A percentile compares a stretch with the other conserved stretches of the same genome.
Conservation (phyloP, 495 filamentous ascomycete genomes). For the Tuber calosporum region DNA sequence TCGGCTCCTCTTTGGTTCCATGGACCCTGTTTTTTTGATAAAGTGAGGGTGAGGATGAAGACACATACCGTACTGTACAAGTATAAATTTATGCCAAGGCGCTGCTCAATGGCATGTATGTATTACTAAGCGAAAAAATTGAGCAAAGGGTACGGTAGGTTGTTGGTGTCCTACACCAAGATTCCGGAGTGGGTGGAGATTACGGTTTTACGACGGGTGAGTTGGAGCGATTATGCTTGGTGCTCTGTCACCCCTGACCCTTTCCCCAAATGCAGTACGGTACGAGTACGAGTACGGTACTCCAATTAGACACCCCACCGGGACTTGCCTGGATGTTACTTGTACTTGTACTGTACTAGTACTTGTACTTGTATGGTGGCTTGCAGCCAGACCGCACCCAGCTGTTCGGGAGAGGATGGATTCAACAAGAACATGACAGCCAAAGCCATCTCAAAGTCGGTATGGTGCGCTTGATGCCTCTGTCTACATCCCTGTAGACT, state of each 20-base stretch:
- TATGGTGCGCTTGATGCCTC: background rate
- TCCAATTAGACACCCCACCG: background rate
- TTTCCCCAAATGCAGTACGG: background rate
- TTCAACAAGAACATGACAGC: background rate
- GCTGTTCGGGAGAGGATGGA: background rate
- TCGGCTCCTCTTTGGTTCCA: too few species aligned
- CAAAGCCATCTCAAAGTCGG: background rate
- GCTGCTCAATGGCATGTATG: too few species aligned
- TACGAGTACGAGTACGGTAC: background rate
- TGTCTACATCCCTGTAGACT: background rate
- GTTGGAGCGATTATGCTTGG: background rate
- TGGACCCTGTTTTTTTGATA: too few species aligned
- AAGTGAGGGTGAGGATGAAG: too few species aligned
- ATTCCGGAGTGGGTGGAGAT: background rate
- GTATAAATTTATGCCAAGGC: too few species aligned
- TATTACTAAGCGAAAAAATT: too few species aligned
- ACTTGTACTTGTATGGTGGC: too few species aligned
- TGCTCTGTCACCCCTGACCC: background rate
- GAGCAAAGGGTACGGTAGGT: too few species aligned
- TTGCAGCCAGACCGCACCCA: background rate
- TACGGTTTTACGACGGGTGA: background rate
- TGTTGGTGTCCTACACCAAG: too few species aligned
- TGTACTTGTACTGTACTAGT: too few species aligned
- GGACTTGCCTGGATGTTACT: too few species aligned
- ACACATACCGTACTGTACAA: too few species aligned